Evolutionary conservation across 345 rosid genomes (phyloP), one percentile per base, ranked within the genome.

Genomic region (Eucalyptus erythrocorys): DNA sequence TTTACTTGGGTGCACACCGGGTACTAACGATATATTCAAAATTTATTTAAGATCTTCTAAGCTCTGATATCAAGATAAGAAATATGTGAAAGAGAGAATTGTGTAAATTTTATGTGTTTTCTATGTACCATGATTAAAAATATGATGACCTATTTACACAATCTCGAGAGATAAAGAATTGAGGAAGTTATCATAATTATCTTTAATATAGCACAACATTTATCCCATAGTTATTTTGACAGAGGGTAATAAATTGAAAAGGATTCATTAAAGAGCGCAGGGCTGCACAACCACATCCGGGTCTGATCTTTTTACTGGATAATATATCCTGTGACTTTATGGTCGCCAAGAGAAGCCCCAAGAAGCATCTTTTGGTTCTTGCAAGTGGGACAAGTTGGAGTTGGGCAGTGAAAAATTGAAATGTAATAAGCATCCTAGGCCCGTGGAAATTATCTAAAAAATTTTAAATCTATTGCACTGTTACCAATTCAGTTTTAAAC

Each of bases 381-480:
- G 64, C 64, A 57, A 57, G 64, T 26, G 64, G 64, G 64, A 57
- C 64, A 57, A 57, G n/a, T 57, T 57, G 64, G n/a, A 10, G 64
- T 57, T 57, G 64, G 64, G n/a, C 13, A 26, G n/a, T 26, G n/a
- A 57, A 57, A 57, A 57, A 26, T 57, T 26, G n/a, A 26, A 26
- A 57, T 57, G 64, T 26, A 57, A 57, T 26, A 3, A 26, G 64
- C 64, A 26, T 57, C 64, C 64, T 57, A 57, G 14, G 64, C 13
- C 10, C n/a, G 64, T 30, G 9, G 26, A 51, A 51, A 51, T 51
- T 51, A 19, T 51, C 57, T 7, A 51, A 51, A 51, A 51, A 19
- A 0, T 3, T 3, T 51, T 51, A 19, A 19, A 19, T 2, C 7
- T 51, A 51, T 51, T 51, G 0, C 1, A 51, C 10, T 51, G 7